Base-by-base conservation (phyloP, 345 rosid genomes). In the Salix brachista region DNA sequence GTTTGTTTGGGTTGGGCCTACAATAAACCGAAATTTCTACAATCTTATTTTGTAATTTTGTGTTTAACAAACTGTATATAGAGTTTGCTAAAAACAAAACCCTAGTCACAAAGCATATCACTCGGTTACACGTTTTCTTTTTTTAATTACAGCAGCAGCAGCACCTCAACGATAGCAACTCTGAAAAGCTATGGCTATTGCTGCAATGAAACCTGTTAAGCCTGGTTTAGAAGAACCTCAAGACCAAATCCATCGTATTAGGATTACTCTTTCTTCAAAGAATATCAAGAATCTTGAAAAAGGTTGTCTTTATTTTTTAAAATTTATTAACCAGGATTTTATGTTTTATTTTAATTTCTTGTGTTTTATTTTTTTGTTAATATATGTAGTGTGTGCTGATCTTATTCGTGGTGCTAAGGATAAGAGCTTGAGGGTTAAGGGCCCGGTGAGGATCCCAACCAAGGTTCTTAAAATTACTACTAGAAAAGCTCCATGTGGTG, bases 261-360 rank as follows among this genome's bases (percentile, higher is more conserved):
- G 92, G 34, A 90, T 90, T 85, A 90, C 90, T 37, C 89, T 90
- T 13, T 87, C 90, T 62, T 90, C 94, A 9, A 90, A 90, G 79
- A 87, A 84, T 42, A 92, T 90, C 11, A 89, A 89, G 77, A 90
- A 87, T 67, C 85, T 90, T 2, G 91, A 90, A 82, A 90, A 90
- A 81, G 92, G 91, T 88, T 17, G 18, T 1, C 48, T 42, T 42
- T 11, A 42, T 42, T 21, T 19, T 34, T 34, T 52, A 6, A 18
- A 19, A 7, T 52, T 52, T 54, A 54, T 8, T 3, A n/a, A 8
- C 23, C 8, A 54, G 23, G 61, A 25, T 8, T 54, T 54, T 54
- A 54, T 8, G 26, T 21, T 54, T 8, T 54, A 18, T 50, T 17
- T 88, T 3, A 91, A 16, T 4, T 17, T 50, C 12, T 21, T 62